These are phyloP conservation scores for Aspergillus arachidicola DNA, from an alignment of 2,329 filamentous ascomycete genomes.

Conservation along the genomic window DNA sequence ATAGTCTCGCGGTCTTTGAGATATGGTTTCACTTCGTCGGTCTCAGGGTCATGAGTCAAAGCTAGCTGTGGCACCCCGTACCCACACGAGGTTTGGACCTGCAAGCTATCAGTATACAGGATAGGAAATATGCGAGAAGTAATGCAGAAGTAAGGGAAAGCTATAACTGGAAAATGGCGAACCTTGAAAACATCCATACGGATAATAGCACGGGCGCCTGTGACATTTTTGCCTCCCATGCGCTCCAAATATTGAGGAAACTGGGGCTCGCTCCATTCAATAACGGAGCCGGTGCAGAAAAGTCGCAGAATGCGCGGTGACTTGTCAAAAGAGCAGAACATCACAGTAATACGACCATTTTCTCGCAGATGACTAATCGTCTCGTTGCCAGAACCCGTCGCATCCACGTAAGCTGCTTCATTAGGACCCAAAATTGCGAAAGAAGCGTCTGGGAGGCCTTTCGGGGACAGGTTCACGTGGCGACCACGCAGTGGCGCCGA, in stretches of 20 bases:
- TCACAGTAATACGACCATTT: constrained; percentile 73
- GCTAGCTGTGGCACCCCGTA: constrained; percentile 62
- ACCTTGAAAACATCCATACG: constrained; percentile 64
- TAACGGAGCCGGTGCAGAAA: constrained; percentile 61
- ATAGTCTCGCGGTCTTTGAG: constrained; percentile 61
- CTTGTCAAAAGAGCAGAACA: constrained; percentile 69
- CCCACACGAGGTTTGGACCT: constrained; percentile 66
- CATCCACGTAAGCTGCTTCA: constrained; percentile 70
- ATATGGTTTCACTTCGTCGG: constrained; percentile 24
- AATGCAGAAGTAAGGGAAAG: not conserved
- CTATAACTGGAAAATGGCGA: not conserved
- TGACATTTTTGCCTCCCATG: constrained; percentile 49
- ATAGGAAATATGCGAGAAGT: not conserved
- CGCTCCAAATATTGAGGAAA: constrained; percentile 49
- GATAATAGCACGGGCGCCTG: constrained; percentile 63
- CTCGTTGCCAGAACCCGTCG: constrained; percentile 74
- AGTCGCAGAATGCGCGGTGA: constrained; percentile 65
- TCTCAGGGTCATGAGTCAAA: constrained; percentile 38
- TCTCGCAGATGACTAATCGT: constrained; percentile 76
- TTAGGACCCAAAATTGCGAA: constrained; percentile 63
- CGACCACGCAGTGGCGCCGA: constrained; percentile 68
- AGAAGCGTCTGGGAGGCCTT: constrained; percentile 66
- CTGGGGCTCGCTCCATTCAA: constrained; percentile 60
- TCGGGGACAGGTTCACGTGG: constrained; percentile 77
- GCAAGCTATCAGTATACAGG: constrained; percentile 36